phyloP scores from a whole-genome alignment of 2,329 filamentous ascomycete species.

The Phaeophleospora eucalypticola region DNA sequence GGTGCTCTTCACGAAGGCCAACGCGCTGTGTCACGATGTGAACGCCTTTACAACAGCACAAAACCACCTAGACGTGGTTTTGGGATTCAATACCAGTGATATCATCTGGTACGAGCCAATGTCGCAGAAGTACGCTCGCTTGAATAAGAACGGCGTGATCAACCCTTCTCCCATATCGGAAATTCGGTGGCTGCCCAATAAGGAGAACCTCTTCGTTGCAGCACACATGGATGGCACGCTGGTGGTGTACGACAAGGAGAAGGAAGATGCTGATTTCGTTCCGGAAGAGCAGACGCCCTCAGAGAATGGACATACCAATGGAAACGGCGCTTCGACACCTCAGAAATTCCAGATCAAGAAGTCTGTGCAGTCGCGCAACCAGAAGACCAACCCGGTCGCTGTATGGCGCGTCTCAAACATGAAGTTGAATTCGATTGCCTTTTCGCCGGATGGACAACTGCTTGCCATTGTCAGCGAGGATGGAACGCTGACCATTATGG shows the following conservation, averaged over 20 bases:
- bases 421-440: conserved; percentile 83
- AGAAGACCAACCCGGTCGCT: conserved; percentile 87
- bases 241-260: conserved; percentile 96
- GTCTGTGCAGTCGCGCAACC: conserved; percentile 88
- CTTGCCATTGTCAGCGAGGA: conserved; percentile 90
- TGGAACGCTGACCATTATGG: conserved; percentile 81
- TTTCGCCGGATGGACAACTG: conserved; percentile 84
- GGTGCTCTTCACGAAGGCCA: conserved; percentile 93
- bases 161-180: conserved; percentile 80
- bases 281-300: conserved; percentile 49
- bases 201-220: conserved; percentile 87
- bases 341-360: conserved; percentile 69
- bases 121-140: conserved; percentile 86
- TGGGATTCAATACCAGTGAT: conserved; percentile 95
- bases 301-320: conserved; percentile 26
- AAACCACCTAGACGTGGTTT: conserved; percentile 81
- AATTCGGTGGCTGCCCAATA: conserved; percentile 90
- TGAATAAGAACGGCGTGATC: conserved; percentile 96
- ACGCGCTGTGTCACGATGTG: conserved; percentile 90
- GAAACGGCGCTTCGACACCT: conserved; percentile 5
- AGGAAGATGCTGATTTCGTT: conserved; percentile 77
- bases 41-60: conserved; percentile 76
- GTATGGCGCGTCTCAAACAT: conserved; percentile 91
- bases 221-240: conserved; percentile 87
- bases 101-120: conserved; percentile 99